These are phyloP conservation scores for Phymatotrichopsis omnivora DNA, from an alignment of 2,329 filamentous ascomycete genomes.

Conservation along the genomic window DNA sequence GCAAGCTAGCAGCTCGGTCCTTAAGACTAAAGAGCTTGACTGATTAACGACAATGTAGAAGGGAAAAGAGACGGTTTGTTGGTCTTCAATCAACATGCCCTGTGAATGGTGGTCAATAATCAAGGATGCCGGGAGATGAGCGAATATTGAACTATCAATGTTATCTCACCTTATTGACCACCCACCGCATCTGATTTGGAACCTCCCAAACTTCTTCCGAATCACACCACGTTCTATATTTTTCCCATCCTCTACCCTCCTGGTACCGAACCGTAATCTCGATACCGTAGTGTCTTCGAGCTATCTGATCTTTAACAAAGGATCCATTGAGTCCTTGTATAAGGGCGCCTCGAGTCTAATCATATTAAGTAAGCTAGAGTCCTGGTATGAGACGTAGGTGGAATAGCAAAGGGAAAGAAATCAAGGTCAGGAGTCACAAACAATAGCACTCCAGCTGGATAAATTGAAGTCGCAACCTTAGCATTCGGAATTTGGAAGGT, in stretches of 20 bases:
- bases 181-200: too few relatives aligned
- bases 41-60: neutral
- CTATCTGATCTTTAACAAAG: conserved; percentile 13
- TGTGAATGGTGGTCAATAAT: neutral
- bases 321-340: conserved; percentile 13
- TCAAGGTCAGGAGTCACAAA: too few relatives aligned
- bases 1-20: neutral
- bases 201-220: neutral
- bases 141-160: too few relatives aligned
- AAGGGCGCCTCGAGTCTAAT: too few relatives aligned
- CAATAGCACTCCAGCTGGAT: conserved; percentile 18
- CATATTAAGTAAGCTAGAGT: too few relatives aligned
- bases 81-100: neutral
- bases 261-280: neutral
- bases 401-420: too few relatives aligned
- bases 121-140: neutral
- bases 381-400: too few relatives aligned
- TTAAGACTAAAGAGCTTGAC: neutral
- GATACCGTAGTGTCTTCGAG: conserved; percentile 16
- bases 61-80: neutral
- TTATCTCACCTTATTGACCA: too few relatives aligned
- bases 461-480: too few relatives aligned
- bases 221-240: neutral
- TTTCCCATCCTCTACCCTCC: neutral
- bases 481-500: neutral